Evolutionary conservation across 306 rosid genomes (phyloP).

Genomic region (Castanea sativa): DNA sequence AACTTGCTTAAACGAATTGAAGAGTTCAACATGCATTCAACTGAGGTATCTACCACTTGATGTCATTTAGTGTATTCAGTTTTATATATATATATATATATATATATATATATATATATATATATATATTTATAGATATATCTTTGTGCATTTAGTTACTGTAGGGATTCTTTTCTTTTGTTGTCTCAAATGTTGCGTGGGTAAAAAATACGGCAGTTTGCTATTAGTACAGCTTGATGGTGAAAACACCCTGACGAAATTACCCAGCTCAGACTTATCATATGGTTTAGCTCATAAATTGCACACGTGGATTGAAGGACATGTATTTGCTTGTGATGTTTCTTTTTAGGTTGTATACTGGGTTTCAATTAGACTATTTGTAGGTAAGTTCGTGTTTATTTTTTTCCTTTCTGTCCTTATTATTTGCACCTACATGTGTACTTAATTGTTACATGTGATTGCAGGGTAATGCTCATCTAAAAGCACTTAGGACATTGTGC

Average conservation of each 20-base stretch:
- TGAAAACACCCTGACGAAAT: too few relatives aligned
- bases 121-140: too few relatives aligned
- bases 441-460: conserved; percentile 24
- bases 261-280: too few relatives aligned
- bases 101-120: too few relatives aligned
- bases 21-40: conserved; percentile 81
- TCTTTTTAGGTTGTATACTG: not conserved
- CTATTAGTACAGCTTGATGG: too few relatives aligned
- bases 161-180: conserved; percentile 8
- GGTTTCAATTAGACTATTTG: not conserved
- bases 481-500: conserved; percentile 76
- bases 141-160: not conserved
- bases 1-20: conserved; percentile 67
- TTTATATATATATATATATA: not conserved
- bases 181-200: too few relatives aligned
- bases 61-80: not conserved
- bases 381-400: too few relatives aligned
- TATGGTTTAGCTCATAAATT: too few relatives aligned
- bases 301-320: too few relatives aligned
- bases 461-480: conserved; percentile 89
- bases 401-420: not conserved
- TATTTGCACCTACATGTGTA: not conserved
- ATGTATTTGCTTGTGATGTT: conserved; percentile 2
- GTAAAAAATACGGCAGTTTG: too few relatives aligned
- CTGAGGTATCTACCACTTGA: conserved; percentile 58